These are phyloP conservation scores for Penicillium sp. DNA, from an alignment of 2,329 filamentous ascomycete genomes.

Conservation along the genomic window DNA sequence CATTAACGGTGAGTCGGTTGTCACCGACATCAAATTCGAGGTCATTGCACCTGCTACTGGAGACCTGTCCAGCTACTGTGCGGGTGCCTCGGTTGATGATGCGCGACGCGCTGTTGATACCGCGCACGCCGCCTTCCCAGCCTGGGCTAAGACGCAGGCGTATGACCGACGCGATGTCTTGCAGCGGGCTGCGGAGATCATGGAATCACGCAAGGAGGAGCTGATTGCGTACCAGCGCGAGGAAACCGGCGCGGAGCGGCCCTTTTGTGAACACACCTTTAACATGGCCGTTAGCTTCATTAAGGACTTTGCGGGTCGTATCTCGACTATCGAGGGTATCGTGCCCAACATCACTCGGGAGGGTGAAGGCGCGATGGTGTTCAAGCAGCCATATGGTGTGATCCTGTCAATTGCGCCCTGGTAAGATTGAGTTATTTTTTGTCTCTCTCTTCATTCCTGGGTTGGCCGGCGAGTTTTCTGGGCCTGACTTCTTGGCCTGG, in stretches of 20 bases:
- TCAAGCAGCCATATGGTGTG: conserved; percentile 77
- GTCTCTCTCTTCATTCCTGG: neutral
- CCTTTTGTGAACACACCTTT: conserved; percentile 39
- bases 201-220: conserved; percentile 60
- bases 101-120: conserved; percentile 58
- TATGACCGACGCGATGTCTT: conserved; percentile 67
- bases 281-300: conserved; percentile 39
- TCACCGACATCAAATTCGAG: conserved; percentile 42
- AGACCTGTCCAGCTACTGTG: conserved; percentile 56
- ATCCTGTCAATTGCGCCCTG: conserved; percentile 79
- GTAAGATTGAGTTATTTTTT: conserved; percentile 46
- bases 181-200: conserved; percentile 36
- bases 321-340: conserved; percentile 49
- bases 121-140: conserved; percentile 67
- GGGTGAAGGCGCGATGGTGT: conserved; percentile 62
- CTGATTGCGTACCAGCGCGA: conserved; percentile 60
- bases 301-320: conserved; percentile 54
- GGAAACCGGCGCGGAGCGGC: conserved; percentile 55
- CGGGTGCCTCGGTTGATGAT: conserved; percentile 57
- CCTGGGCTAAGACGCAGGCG: conserved; percentile 67
- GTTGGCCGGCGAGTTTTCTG: no score
- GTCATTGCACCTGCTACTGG: conserved; percentile 59
- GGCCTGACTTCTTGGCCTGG: neutral
- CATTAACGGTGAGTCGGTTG: conserved; percentile 46
- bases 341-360: conserved; percentile 52